Evolutionary conservation across 148 eudicot genomes (phyloP).

Genomic region (Rhododendron williamsianum): DNA sequence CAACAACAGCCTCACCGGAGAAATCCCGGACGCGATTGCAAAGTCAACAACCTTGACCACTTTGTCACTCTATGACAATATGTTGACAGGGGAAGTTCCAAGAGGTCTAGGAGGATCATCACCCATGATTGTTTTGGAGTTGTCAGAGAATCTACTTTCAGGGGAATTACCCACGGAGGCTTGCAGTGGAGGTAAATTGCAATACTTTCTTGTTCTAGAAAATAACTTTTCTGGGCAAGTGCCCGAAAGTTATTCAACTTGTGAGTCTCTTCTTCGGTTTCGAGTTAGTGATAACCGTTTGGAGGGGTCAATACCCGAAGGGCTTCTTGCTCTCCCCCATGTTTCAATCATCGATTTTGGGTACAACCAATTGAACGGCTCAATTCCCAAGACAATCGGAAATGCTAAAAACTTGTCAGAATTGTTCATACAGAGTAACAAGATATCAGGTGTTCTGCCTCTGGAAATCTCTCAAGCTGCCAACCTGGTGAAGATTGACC

Average conservation of each 20-base stretch:
- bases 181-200: constrained; percentile 66
- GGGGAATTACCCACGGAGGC: constrained; percentile 52
- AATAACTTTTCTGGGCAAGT: constrained; percentile 58
- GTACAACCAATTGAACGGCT: constrained; percentile 52
- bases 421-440: constrained; percentile 62
- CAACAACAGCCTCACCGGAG: constrained; percentile 78
- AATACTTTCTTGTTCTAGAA: constrained; percentile 57
- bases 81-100: constrained; percentile 68
- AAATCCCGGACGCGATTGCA: constrained; percentile 43
- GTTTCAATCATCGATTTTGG: constrained; percentile 69
- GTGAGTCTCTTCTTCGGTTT: constrained; percentile 62
- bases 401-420: constrained; percentile 68
- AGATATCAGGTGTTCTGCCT: constrained; percentile 64
- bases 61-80: constrained; percentile 65
- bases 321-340: constrained; percentile 58
- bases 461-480: constrained; percentile 53
- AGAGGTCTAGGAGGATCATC: constrained; percentile 57
- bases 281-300: constrained; percentile 63
- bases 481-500: constrained; percentile 71
- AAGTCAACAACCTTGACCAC: constrained; percentile 45
- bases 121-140: constrained; percentile 40
- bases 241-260: constrained; percentile 53
- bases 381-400: constrained; percentile 41
- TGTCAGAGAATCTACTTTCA: constrained; percentile 62
- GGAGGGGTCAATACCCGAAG: constrained; percentile 53